Evolutionary conservation across 164 flowering plant genomes (phyloP), one percentile per base, ranked within the genome.

Genomic region (Stephania japonica): DNA sequence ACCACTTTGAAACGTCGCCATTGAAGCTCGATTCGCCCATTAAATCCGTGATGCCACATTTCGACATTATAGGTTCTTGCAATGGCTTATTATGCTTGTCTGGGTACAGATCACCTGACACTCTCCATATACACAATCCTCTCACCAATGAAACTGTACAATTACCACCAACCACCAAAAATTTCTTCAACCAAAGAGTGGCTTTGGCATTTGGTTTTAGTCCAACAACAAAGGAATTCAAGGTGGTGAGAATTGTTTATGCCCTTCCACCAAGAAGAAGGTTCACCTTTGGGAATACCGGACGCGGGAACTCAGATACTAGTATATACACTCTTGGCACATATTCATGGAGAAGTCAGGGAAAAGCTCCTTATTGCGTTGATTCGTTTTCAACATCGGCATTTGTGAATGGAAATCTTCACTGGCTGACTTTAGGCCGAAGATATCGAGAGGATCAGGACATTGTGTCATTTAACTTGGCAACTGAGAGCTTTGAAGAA

Each of bases 11-110:
- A 7, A 47, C 12, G 14, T 47, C 1, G 11, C 4, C 13, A 12
- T 47, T 0, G 13, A 47, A 47, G 53, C 53, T 47, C 13, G 13
- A 47, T 47, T 47, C 41, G 3, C 69, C 41, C 23, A 32, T 38
- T 10, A 38, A 38, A 5, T 42, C 69, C 21, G 19, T 24, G 19
- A 13, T 13, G 18, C 41, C 16, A 0, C 7, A 23, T 65, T 23
- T 26, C 42, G 5, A 65, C 14, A n/a, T 68, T 16, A 6, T 68
- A 3, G 67, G 68, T 68, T 74, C 72, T 16, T 69, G 76, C 10
- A 53, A 74, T 69, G 76, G 76, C 12, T 19, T 68, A 14, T 4
- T 61, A 18, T 74, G 38, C 21, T 56, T 56, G 62, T 56, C n/a
- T 56, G 62, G 19, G 3, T 19, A 4, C 18, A 19, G 19, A 14